phyloP scores from a whole-genome alignment of 225 moss, liverwort and hornwort genomes.

The Marchantia polymorpha region DNA sequence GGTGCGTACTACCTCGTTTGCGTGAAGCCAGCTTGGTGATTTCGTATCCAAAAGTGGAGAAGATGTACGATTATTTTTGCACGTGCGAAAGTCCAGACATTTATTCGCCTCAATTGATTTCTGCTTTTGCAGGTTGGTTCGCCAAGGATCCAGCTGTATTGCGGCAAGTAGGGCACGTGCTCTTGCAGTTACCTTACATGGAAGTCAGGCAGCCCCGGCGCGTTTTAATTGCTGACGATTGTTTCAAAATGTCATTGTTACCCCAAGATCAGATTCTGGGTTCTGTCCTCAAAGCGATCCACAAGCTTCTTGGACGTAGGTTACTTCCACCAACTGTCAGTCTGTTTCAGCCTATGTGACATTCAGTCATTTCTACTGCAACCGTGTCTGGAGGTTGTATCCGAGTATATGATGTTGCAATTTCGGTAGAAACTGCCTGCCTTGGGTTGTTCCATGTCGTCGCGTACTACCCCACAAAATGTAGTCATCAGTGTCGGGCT shows the following conservation, averaged over 20 bases:
- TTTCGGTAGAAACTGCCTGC: too few relatives aligned
- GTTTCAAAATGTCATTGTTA: constrained; percentile 61
- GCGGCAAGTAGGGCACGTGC: constrained; percentile 87
- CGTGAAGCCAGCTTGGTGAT: background rate
- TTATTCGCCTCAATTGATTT: background rate
- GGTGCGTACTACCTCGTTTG: constrained; percentile 38
- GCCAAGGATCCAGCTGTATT: constrained; percentile 79
- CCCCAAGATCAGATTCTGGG: constrained; percentile 58
- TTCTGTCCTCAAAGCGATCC: constrained; percentile 64
- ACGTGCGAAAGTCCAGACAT: background rate
- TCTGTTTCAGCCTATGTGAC: background rate
- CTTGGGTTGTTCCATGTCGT: background rate
- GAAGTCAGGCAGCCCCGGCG: constrained; percentile 79
- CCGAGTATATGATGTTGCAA: background rate
- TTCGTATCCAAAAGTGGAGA: background rate
- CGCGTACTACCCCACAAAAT: too few relatives aligned
- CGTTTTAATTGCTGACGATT: constrained; percentile 88
- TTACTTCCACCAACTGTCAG: constrained; percentile 12
- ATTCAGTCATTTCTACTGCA: background rate
- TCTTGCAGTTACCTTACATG: constrained; percentile 79
- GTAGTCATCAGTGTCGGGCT: too few relatives aligned
- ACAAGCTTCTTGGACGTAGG: constrained; percentile 93
- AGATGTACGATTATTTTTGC: background rate
- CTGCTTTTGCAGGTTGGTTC: constrained; percentile 70
- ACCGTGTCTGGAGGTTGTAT: background rate